Base-by-base conservation (phyloP, 78 protist species). In the Dictyostelium capitatum region DNA sequence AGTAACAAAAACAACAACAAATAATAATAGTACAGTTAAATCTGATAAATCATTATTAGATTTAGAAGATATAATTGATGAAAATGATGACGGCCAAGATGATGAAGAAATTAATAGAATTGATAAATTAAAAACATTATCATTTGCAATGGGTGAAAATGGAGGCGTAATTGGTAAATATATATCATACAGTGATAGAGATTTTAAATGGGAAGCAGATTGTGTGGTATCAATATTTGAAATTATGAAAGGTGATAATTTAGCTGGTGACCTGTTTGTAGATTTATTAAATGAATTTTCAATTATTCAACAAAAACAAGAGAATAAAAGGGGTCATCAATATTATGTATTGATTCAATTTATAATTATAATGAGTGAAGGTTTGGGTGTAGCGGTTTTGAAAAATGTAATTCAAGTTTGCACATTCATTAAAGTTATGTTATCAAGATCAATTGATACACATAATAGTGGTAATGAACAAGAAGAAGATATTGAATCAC, bases 161-260 rank as follows among this genome's bases (percentile, higher is more conserved):
- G 93, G 93, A 11, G 93, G 93, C 6, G 93, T 87, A 5, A 70
- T 77, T 28, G 93, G 83, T 1, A 87, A 87, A 50, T 87, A 77
- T 64, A 77, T 87, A 47, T 9, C 75, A 17, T 77, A 87, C 50
- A 25, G 53, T 17, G 73, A 73, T 8, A 62, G 95, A 74, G 95
- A 91, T 74, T 91, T 74, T 56, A 51, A 82, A 54, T 82, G 95
- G 91, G 95, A 91, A 19, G 95, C 95, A 8, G 95, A 91, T 17
- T 91, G 95, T 74, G 14, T 83, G 0, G 90, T 91, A 9, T 50
- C 64, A 19, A 78, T 91, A 19, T 70, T 91, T n/a, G 65, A 70
- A 28, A 70, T 78, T 46, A 91, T 91, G 95, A 75, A 79, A 43
- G 83, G 78, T 54, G 89, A 82, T 25, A n/a, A 10, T 23, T 54